These are phyloP conservation scores for Raphanus sativus DNA, from an alignment of 345 rosid genomes.

Conservation along the genomic window DNA sequence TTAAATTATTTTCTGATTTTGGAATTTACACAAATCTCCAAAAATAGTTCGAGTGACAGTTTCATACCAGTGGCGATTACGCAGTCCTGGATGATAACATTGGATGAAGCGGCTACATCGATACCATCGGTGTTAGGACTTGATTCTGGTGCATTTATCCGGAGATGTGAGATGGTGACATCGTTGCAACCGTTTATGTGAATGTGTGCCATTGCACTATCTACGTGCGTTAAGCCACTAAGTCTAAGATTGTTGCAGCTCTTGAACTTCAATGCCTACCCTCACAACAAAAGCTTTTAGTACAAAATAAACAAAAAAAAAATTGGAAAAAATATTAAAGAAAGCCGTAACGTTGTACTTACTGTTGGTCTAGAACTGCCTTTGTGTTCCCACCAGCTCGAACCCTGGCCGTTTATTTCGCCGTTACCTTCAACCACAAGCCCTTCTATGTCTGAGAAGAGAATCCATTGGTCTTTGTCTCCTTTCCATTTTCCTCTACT, in stretches of 20 bases:
- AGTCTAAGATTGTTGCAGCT: slow-evolving; percentile 38
- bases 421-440: slow-evolving; percentile 40
- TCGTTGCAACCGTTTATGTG: slow-evolving; percentile 33
- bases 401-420: slow-evolving; percentile 45
- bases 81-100: slow-evolving; percentile 34
- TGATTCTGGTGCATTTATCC: slow-evolving; percentile 38
- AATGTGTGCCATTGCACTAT: slow-evolving; percentile 45
- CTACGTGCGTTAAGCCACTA: slow-evolving; percentile 34
- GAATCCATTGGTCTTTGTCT: slow-evolving; percentile 36
- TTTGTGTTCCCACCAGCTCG: slow-evolving; percentile 46
- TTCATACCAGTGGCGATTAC: slow-evolving; percentile 41
- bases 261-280: slow-evolving; percentile 42
- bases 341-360: slow-evolving; percentile 2
- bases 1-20: neutral
- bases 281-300: neutral
- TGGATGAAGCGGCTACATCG: slow-evolving; percentile 36
- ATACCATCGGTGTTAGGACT: slow-evolving; percentile 52
- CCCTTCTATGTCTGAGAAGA: slow-evolving; percentile 31
- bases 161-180: slow-evolving; percentile 33
- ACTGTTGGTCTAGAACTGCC: slow-evolving; percentile 41
- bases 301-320: neutral
- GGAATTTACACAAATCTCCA: slow-evolving; percentile 1
- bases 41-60: neutral
- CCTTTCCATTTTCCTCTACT: slow-evolving; percentile 36
- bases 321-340: neutral